Base-by-base conservation (phyloP, 768 basidiomycete genomes). In the Podaxis mareebaensis region DNA sequence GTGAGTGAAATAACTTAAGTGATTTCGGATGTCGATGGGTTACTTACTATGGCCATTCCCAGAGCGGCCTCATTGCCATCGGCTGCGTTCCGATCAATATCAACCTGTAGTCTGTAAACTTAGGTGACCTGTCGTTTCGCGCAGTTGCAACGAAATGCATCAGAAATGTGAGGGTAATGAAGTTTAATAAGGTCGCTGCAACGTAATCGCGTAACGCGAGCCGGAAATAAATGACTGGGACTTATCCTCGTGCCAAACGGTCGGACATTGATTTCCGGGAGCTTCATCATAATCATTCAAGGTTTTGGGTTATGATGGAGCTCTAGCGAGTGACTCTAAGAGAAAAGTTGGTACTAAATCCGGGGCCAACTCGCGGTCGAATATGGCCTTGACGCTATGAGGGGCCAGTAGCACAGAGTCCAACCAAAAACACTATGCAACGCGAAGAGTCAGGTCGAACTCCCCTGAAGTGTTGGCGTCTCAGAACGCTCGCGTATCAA, bases 71-170 rank as follows among this genome's bases (percentile, higher is more conserved):
- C 11, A 59, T 83, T 62, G 71, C 69, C 53, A 62, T 80, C 58
- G 79, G 71, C n/a, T 83, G 82, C 67, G 65, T 68, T 12, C 75
- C 77, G 12, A 72, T 82, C 72, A 70, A 70, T 28, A 71, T 75
- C 56, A 69, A 65, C 61, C 63, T 71, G 46, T 74, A 66, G 64
- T 42, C 13, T 24, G 46, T 33, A 26, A 3, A 17, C 6, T 46
- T n/a, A 20, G 17, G 17, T 3, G 44, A n/a, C 44, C 44, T 17
- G 8, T 46, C 7, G 6, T 20, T 13, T 4, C 20, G 17, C 20
- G 15, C n/a, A 20, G 44, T 20, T 20, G 44, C 44, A 20, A 46
- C 20, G 44, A 46, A 46, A n/a, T n/a, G 44, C 7, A 20, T 6
- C 8, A 20, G 12, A 42, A n/a, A 46, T 46, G 20, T 44, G 44